Evolutionary conservation across 2,329 filamentous ascomycete species (phyloP), one percentile per base, ranked within the genome.

Genomic region (Ceratocystis huliohia): DNA sequence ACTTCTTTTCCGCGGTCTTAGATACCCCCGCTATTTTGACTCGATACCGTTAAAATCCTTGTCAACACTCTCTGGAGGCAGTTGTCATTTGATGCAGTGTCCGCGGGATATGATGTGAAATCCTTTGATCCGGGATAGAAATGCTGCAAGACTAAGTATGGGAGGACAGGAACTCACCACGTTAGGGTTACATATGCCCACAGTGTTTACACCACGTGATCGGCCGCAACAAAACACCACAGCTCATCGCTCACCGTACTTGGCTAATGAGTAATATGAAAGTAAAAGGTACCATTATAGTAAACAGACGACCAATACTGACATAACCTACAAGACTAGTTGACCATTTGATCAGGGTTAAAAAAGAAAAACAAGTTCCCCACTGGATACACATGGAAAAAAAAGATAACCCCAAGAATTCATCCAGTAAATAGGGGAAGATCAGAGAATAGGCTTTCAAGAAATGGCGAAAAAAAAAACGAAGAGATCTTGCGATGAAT

Each of bases 401-500:
- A 33, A 59, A 25, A 37, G 17, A 37, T 7, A 33, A 33, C 48
- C 10, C 37, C 37, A 41, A 41, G 37, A 15, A 13, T 41, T 41
- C 37, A 41, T 41, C 37, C 37, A 20, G 22, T 22, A 53, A 53
- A 28, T 25, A 28, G 3, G 48, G 28, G 20, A 53, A 53, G 48
- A 28, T 25, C 48, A 53, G 20, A 50, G 20, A 50, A 50, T n/a
- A 53, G 48, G 48, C 48, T 53, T 53, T 53, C 37, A 28, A 53
- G 25, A 53, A 53, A 53, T 25, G 10, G 25, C 48, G 22, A 28
- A 10, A 30, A 59, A 57, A 33, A 59, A 57, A 59, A 37, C n/a
- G 7, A 59, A 59, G 56, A 59, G 56, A 59, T 30, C 10, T 25
- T 59, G 56, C 28, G 30, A 59, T 33, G 56, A 59, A 59, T 59